These are phyloP conservation scores for Nemophila menziesii DNA, from an alignment of 257 asterid species.

Conservation along the genomic window DNA sequence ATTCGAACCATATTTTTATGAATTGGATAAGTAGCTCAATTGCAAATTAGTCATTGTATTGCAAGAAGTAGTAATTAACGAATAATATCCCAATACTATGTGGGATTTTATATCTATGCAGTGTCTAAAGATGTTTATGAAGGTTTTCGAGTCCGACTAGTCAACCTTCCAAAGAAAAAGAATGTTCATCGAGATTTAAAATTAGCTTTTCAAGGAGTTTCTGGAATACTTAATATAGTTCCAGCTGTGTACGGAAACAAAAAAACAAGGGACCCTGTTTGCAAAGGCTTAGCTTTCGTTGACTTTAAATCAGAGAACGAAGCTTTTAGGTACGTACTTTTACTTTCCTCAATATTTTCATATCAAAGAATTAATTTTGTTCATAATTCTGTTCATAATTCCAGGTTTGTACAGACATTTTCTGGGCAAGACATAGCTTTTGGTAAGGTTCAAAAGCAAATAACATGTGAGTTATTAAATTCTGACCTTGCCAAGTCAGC, in stretches of 20 bases:
- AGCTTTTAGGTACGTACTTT: conserved; percentile 45
- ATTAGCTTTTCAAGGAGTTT: conserved; percentile 53
- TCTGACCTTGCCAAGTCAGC: conserved; percentile 17
- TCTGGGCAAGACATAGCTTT: conserved; percentile 46
- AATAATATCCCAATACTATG: not conserved
- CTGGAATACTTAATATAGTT: conserved; percentile 52
- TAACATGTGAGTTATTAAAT: conserved; percentile 48
- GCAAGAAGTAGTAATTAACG: too few species aligned
- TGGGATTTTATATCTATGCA: conserved; percentile 20
- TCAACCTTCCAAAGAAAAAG: conserved; percentile 89
- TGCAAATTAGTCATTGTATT: too few species aligned
- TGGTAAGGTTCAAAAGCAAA: conserved; percentile 68
- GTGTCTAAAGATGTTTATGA: conserved; percentile 21
- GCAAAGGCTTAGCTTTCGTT: conserved; percentile 78
- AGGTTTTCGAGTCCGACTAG: conserved; percentile 60
- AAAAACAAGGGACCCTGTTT: conserved; percentile 83
- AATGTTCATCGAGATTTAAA: conserved; percentile 68
- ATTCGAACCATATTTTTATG: too few species aligned
- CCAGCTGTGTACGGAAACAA: conserved; percentile 79
- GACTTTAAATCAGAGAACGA: conserved; percentile 52
- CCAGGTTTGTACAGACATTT: conserved; percentile 65
- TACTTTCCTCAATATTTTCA: not conserved
- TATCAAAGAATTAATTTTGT: not conserved
- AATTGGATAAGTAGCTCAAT: too few species aligned
- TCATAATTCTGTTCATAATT: too few species aligned